phyloP scores from a whole-genome alignment of 192 early-diverging fungal genomes.

The Backusella sp. region DNA sequence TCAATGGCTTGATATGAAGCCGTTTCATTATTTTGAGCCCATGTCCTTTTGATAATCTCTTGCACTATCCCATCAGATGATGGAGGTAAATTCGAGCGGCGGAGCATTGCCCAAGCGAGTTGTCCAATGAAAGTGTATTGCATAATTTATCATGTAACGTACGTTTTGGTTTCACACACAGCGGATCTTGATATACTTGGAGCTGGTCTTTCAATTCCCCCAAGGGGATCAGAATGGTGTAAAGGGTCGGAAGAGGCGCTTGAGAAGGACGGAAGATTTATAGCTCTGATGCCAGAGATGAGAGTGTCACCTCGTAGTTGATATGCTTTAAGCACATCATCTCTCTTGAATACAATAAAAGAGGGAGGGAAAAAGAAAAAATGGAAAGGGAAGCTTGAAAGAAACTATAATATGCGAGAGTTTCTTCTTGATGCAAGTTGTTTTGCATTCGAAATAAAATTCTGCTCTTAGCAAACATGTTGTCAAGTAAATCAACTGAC shows the following conservation, averaged over 20 bases:
- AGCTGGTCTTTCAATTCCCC: slow-evolving; percentile 19
- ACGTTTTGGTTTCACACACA: slow-evolving; percentile 33
- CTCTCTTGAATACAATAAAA: not conserved
- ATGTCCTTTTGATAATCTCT: slow-evolving; percentile 21
- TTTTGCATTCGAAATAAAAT: not conserved
- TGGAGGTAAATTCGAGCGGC: slow-evolving; percentile 19
- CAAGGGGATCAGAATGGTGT: slow-evolving; percentile 12
- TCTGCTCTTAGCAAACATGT: not conserved
- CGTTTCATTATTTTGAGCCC: slow-evolving; percentile 14
- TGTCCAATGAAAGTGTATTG: slow-evolving; percentile 23
- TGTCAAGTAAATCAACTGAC: not conserved
- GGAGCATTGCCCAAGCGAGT: slow-evolving; percentile 14
- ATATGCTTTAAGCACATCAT: not conserved
- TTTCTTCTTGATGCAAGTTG: slow-evolving; percentile 4
- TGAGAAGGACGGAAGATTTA: not conserved
- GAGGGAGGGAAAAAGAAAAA: not conserved
- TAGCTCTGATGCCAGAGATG: not conserved
- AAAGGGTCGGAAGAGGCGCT: not conserved
- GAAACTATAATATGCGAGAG: not conserved
- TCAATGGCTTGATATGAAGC: slow-evolving; percentile 3
- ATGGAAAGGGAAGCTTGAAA: not conserved
- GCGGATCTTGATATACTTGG: slow-evolving; percentile 16
- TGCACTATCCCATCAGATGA: slow-evolving; percentile 5
- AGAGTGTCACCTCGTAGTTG: not conserved
- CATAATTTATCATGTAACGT: slow-evolving; percentile 19